Percentiles rank a stretch among this genome's conserved stretches.
Conservation (phyloP, 1,284 basidiomycete species). For the Phylloporus sp. region DNA sequence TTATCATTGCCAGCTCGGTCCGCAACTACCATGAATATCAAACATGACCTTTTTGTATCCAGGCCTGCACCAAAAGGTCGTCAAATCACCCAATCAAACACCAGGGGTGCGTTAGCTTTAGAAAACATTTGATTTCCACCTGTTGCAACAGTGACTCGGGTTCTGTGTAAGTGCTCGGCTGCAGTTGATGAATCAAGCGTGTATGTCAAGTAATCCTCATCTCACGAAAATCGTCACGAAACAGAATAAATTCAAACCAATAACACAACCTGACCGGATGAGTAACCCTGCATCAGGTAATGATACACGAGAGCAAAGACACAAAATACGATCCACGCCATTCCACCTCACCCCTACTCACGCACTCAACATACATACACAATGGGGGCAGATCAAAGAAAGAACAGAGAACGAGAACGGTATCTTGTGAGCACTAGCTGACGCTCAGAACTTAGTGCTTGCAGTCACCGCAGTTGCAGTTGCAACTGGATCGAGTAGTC, state of each 20-base stretch:
- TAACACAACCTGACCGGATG: not conserved
- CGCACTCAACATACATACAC: not conserved
- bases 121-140: too few species aligned
- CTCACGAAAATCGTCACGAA: too few species aligned
- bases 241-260: not conserved
- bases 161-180: too few species aligned
- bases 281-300: not conserved
- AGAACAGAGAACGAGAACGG: not conserved
- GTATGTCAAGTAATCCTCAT: too few species aligned
- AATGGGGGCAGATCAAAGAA: not conserved
- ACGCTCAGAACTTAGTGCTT: constrained; percentile 9
- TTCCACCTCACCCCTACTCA: not conserved
- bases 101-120: too few species aligned
- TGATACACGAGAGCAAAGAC: not conserved
- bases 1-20: too few species aligned
- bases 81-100: too few species aligned
- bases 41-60: too few species aligned
- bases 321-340: not conserved
- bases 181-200: too few species aligned
- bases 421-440: not conserved
- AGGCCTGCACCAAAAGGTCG: too few species aligned
- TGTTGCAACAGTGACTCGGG: too few species aligned
- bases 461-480: constrained; percentile 11
- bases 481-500: constrained; percentile 5
- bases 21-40: too few species aligned